A percentile compares a stretch with the other conserved stretches of the same genome.
These are phyloP conservation scores for Cynara cardunculus DNA, from an alignment of 129 eudicot species.

Conservation along the genomic window DNA sequence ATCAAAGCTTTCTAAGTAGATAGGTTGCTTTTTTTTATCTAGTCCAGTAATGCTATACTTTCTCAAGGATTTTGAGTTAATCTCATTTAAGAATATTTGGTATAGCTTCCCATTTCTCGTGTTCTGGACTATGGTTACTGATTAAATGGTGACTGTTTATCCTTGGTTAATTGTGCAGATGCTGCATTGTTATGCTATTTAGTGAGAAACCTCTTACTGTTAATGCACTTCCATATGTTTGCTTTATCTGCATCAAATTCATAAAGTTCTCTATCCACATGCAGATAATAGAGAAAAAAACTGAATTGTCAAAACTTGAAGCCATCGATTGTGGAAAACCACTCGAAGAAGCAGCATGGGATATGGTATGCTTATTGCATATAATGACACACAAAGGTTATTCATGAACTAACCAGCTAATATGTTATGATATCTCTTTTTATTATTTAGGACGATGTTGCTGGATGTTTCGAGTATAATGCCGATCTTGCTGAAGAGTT, in stretches of 20 bases:
- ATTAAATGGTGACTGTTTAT: neutral
- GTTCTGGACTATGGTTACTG: neutral
- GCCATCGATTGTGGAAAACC: constrained; percentile 81
- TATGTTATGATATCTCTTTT: neutral
- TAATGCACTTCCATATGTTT: neutral
- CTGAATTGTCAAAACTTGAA: constrained; percentile 65
- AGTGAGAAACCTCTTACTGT: neutral
- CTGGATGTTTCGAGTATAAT: constrained; percentile 80
- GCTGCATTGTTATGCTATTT: neutral
- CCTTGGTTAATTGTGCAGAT: neutral
- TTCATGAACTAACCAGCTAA: neutral
- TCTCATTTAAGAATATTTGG: neutral
- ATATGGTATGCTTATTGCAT: constrained; percentile 47
- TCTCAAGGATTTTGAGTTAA: neutral
- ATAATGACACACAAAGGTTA: neutral
- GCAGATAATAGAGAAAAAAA: constrained; percentile 63
- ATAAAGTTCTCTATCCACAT: constrained; percentile 3
- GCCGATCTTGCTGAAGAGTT: constrained; percentile 86
- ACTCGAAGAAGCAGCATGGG: constrained; percentile 82
- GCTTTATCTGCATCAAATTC: neutral
- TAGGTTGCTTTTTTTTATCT: neutral
- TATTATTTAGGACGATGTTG: constrained; percentile 75
- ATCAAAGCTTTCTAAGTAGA: neutral
- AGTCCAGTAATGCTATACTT: neutral
- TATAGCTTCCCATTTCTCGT: neutral